phyloP scores from a whole-genome alignment of 768 basidiomycete genomes.

The Trichaptum fuscoviolaceum region DNA sequence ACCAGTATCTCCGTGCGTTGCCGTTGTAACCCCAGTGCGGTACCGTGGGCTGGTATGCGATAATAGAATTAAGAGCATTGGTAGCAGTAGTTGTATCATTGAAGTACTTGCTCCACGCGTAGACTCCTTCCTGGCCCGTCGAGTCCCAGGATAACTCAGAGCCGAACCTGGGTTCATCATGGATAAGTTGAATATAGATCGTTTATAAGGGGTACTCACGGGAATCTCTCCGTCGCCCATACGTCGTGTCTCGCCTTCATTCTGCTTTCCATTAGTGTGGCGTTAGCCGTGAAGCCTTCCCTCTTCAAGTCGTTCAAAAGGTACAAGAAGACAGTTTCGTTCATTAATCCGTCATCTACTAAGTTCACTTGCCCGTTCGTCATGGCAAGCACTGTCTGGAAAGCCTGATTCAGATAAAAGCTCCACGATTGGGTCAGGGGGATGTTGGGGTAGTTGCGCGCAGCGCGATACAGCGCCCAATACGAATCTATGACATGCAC shows the following conservation, averaged over 20 bases:
- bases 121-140: slow-evolving; percentile 55
- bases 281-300: slow-evolving; percentile 45
- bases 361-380: slow-evolving; percentile 42
- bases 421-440: slow-evolving; percentile 44
- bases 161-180: slow-evolving; percentile 36
- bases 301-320: slow-evolving; percentile 46
- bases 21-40: slow-evolving; percentile 62
- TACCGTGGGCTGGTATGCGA: slow-evolving; percentile 51
- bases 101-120: slow-evolving; percentile 49
- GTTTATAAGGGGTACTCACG: slow-evolving; percentile 29
- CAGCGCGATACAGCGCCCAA: slow-evolving; percentile 54
- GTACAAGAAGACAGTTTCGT: slow-evolving; percentile 46
- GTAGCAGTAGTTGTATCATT: slow-evolving; percentile 44
- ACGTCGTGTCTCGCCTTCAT: slow-evolving; percentile 39
- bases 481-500: slow-evolving; percentile 35
- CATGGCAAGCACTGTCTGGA: slow-evolving; percentile 41
- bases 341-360: slow-evolving; percentile 46
- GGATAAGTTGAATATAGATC: slow-evolving; percentile 4
- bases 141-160: slow-evolving; percentile 55
- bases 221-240: slow-evolving; percentile 47
- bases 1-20: slow-evolving; percentile 55
- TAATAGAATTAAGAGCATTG: slow-evolving; percentile 49
- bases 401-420: slow-evolving; percentile 54
- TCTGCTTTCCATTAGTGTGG: slow-evolving; percentile 38
- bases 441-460: slow-evolving; percentile 49